Percentiles rank a stretch among this genome's conserved stretches.
phyloP scores from a whole-genome alignment of 1,284 basidiomycete species.

The Pseudozyma sp. region DNA sequence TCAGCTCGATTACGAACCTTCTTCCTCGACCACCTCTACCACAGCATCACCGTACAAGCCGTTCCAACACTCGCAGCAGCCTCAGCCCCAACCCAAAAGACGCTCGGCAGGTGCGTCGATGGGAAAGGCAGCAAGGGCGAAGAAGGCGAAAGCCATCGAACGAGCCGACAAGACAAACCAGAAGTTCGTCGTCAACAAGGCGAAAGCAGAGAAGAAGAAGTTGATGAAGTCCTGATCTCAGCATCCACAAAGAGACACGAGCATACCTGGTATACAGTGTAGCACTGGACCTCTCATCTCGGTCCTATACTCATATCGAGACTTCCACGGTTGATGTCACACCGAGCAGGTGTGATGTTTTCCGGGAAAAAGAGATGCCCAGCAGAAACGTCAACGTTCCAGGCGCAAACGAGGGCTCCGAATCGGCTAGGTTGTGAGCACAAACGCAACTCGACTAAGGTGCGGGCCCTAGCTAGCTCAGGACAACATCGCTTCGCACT shows the following conservation, averaged over 20 bases:
- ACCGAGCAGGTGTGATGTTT: too few relatives aligned
- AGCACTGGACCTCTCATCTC: too few relatives aligned
- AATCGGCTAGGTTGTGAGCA: too few relatives aligned
- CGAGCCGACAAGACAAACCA: slow-evolving; percentile 47
- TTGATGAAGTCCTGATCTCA: slow-evolving; percentile 37
- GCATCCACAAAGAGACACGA: neutral
- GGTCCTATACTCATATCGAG: too few relatives aligned
- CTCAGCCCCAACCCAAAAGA: slow-evolving; percentile 5
- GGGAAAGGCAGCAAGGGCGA: slow-evolving; percentile 33
- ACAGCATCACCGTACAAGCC: slow-evolving; percentile 27
- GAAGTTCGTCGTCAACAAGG: slow-evolving; percentile 29
- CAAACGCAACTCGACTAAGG: too few relatives aligned
- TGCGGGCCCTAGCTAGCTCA: too few relatives aligned
- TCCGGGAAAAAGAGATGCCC: too few relatives aligned
- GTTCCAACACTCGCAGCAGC: slow-evolving; percentile 32
- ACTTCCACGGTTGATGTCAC: too few relatives aligned
- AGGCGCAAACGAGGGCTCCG: too few relatives aligned
- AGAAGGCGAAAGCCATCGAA: slow-evolving; percentile 45
- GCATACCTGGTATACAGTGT: neutral
- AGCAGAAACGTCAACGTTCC: too few relatives aligned
- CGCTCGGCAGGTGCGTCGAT: neutral
- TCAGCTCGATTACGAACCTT: slow-evolving; percentile 28
- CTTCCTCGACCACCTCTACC: slow-evolving; percentile 2
- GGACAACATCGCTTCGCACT: too few relatives aligned
- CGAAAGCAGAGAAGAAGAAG: slow-evolving; percentile 43